phyloP scores from a whole-genome alignment of 164 flowering plant genomes.

The Amborella trichopoda region DNA sequence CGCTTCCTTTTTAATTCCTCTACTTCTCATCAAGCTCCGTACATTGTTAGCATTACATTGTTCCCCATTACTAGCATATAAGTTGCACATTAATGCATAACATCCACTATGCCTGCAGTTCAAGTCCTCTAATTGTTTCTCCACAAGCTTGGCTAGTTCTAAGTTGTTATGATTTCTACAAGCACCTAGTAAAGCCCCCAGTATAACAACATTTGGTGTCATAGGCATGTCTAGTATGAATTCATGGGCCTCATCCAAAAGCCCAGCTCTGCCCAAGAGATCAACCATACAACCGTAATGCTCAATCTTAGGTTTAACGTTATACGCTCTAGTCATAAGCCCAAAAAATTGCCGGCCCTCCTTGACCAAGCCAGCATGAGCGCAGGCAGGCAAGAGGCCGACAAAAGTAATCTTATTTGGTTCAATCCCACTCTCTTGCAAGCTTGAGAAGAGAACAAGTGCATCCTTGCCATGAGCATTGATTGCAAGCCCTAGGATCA shows the following conservation, averaged over 20 bases:
- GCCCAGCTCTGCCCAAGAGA: constrained; percentile 62
- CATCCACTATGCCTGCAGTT: constrained; percentile 54
- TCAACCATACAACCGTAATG: constrained; percentile 61
- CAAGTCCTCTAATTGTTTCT: constrained; percentile 45
- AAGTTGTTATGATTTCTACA: constrained; percentile 55
- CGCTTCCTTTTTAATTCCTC: constrained; percentile 54
- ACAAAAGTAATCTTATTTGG: constrained; percentile 23
- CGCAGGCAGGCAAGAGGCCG: constrained; percentile 4
- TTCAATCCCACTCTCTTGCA: constrained; percentile 27
- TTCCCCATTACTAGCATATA: constrained; percentile 54
- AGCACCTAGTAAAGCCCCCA: constrained; percentile 64
- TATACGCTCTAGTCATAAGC: constrained; percentile 29
- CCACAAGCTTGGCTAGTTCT: constrained; percentile 51
- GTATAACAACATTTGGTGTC: constrained; percentile 40
- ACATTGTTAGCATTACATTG: constrained; percentile 42
- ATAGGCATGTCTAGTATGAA: constrained; percentile 48
- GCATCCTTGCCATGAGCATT: constrained; percentile 42
- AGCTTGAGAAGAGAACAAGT: constrained; percentile 31
- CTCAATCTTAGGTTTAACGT: constrained; percentile 28
- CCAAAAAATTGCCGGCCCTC: constrained; percentile 29
- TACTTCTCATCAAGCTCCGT: constrained; percentile 41
- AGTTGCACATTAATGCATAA: constrained; percentile 42
- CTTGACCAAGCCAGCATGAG: constrained; percentile 18
- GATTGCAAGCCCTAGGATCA: constrained; percentile 51
- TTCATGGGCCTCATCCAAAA: constrained; percentile 29